Percentiles rank a stretch among this genome's conserved stretches.
phyloP scores from a whole-genome alignment of 306 rosid species.

The Cyclanthera cordifolia region DNA sequence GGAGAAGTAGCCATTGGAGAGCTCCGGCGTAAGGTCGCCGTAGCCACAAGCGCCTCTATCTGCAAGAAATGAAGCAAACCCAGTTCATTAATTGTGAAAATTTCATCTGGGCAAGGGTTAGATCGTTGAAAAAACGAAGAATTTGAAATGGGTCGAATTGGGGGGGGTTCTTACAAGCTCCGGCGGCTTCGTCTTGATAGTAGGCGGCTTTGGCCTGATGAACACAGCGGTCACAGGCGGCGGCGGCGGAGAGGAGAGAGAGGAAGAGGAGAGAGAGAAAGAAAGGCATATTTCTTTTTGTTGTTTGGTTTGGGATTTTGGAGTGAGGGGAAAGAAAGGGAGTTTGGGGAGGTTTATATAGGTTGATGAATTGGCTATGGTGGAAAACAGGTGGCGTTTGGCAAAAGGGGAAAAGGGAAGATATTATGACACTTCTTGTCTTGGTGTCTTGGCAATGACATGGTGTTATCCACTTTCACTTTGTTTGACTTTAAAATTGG shows the following conservation, averaged over 20 bases:
- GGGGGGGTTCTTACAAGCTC: neutral
- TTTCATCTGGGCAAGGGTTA: neutral
- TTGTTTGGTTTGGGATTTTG: too few relatives aligned
- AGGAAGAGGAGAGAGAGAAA: neutral
- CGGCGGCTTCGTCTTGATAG: neutral
- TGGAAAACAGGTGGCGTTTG: conserved; percentile 1
- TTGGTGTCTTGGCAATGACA: neutral
- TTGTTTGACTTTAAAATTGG: neutral
- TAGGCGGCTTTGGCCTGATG: conserved; percentile 12
- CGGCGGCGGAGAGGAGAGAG: neutral
- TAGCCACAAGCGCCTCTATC: conserved; percentile 93
- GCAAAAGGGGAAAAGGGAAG: neutral
- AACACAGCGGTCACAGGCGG: conserved; percentile 9
- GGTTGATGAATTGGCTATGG: neutral
- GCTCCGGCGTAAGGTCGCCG: conserved; percentile 45
- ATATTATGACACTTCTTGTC: neutral
- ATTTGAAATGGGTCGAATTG: neutral
- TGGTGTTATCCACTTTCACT: neutral
- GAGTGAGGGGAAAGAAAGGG: neutral
- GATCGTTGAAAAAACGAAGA: neutral
- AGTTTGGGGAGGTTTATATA: neutral
- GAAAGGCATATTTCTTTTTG: neutral
- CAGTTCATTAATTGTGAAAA: conserved; percentile 24
- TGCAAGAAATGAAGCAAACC: neutral
- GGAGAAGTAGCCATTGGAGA: conserved; percentile 46